phyloP scores from a whole-genome alignment of 1,284 basidiomycete genomes.

The Papiliotrema flavescens region DNA sequence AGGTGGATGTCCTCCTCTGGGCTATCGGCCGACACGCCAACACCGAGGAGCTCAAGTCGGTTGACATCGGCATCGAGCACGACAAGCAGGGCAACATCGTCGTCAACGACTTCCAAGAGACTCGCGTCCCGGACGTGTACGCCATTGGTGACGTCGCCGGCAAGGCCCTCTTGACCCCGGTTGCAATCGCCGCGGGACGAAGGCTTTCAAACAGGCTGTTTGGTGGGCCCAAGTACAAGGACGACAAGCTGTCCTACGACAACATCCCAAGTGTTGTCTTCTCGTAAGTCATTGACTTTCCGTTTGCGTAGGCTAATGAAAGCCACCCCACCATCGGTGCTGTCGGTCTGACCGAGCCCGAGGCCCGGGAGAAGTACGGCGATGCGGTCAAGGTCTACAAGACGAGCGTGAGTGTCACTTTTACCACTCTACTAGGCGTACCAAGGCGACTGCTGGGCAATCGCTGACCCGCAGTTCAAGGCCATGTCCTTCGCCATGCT shows the following conservation, averaged over 20 bases:
- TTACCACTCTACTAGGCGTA: no score
- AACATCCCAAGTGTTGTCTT: slow-evolving; percentile 94
- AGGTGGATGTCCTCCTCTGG: slow-evolving; percentile 89
- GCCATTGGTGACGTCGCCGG: slow-evolving; percentile 91
- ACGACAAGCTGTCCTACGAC: slow-evolving; percentile 83
- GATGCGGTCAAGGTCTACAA: slow-evolving; percentile 84
- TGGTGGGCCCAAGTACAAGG: slow-evolving; percentile 75
- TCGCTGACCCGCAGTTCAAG: slow-evolving; percentile 56
- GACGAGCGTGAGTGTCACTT: slow-evolving; percentile 49
- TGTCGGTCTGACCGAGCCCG: slow-evolving; percentile 84
- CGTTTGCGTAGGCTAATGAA: slow-evolving; percentile 3
- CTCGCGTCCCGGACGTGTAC: slow-evolving; percentile 67
- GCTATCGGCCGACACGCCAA: slow-evolving; percentile 86
- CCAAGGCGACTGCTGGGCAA: no score
- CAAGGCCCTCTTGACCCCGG: slow-evolving; percentile 91
- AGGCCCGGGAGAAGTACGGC: slow-evolving; percentile 84
- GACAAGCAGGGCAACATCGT: slow-evolving; percentile 75
- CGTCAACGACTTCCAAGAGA: slow-evolving; percentile 89
- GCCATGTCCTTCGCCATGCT: slow-evolving; percentile 86
- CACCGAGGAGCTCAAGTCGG: slow-evolving; percentile 74
- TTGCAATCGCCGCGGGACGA: slow-evolving; percentile 94
- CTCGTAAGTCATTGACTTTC: slow-evolving; percentile 59
- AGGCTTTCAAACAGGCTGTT: slow-evolving; percentile 85
- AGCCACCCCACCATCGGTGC: slow-evolving; percentile 91
- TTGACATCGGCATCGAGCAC: slow-evolving; percentile 71